Percentiles rank a stretch among this genome's conserved stretches.
These are phyloP conservation scores for Eremochloa ophiuroides DNA, from an alignment of 176 grass and related monocot species.

Conservation along the genomic window DNA sequence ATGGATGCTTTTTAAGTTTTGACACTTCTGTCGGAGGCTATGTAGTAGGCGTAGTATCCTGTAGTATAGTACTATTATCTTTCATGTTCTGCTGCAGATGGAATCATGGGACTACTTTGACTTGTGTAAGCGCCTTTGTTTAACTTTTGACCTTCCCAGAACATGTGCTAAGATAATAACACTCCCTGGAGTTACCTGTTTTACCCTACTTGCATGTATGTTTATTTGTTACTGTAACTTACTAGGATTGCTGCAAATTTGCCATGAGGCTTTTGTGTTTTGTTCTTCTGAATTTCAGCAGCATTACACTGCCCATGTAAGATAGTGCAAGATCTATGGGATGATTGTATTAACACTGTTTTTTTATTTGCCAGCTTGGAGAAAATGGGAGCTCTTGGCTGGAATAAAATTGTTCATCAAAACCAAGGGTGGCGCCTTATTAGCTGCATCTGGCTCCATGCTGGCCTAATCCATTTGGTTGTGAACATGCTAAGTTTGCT, in stretches of 20 bases:
- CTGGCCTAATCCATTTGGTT: slow-evolving; percentile 83
- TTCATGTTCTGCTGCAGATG: not conserved
- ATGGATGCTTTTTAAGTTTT: not conserved
- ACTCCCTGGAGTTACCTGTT: slow-evolving; percentile 2
- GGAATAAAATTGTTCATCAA: slow-evolving; percentile 80
- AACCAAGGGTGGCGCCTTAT: slow-evolving; percentile 90
- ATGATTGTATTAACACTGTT: not conserved
- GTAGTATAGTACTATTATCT: not conserved
- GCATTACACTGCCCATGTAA: not conserved
- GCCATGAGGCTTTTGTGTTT: not conserved
- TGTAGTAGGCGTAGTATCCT: not conserved
- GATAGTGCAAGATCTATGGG: not conserved
- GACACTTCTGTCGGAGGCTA: not conserved
- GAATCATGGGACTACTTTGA: slow-evolving; percentile 12
- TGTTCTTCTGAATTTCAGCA: not conserved
- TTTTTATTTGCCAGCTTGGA: slow-evolving; percentile 50
- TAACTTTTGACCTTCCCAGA: not conserved
- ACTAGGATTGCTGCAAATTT: not conserved
- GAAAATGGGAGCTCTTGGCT: slow-evolving; percentile 80
- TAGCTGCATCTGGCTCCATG: slow-evolving; percentile 90
- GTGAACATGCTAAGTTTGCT: slow-evolving; percentile 92
- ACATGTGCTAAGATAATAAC: not conserved
- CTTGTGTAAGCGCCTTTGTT: not conserved
- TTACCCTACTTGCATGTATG: not conserved
- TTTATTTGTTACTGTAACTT: slow-evolving; percentile 1